These are phyloP conservation scores for Cylindrotheca closterium DNA, from an alignment of 108 stramenopile genomes.

Conservation along the genomic window DNA sequence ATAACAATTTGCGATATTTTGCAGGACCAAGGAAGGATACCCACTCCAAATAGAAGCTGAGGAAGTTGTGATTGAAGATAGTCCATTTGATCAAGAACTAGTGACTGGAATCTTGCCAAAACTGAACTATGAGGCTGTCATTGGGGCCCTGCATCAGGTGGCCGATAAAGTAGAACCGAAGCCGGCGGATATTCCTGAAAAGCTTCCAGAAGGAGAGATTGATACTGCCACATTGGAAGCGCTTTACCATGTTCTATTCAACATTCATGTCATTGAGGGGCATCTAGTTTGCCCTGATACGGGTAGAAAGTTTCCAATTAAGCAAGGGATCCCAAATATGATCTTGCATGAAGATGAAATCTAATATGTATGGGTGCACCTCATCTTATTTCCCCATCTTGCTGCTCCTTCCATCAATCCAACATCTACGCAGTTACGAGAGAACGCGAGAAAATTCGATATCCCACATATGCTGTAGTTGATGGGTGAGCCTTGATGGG, in stretches of 20 bases:
- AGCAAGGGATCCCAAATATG: slow-evolving; percentile 96
- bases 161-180: slow-evolving; percentile 10
- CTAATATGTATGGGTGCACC: slow-evolving; percentile 15
- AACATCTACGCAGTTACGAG: too few relatives aligned
- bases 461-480: too few relatives aligned
- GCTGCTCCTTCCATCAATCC: too few relatives aligned
- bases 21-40: slow-evolving; percentile 79
- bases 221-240: slow-evolving; percentile 42
- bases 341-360: slow-evolving; percentile 98
- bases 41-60: slow-evolving; percentile 72
- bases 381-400: too few relatives aligned
- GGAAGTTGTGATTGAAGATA: slow-evolving; percentile 58
- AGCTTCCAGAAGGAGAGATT: slow-evolving; percentile 19
- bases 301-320: slow-evolving; percentile 88
- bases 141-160: slow-evolving; percentile 51
- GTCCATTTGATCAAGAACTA: slow-evolving; percentile 66
- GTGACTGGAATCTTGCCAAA: slow-evolving; percentile 63
- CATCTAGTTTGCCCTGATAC: slow-evolving; percentile 89
- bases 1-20: not conserved
- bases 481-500: too few relatives aligned
- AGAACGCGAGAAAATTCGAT: too few relatives aligned
- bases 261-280: slow-evolving; percentile 91
- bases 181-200: slow-evolving; percentile 23
- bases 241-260: slow-evolving; percentile 74
- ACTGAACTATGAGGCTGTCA: slow-evolving; percentile 62